Conservation (phyloP, 164 flowering plant genomes). For the Nymphaea thermarum region DNA sequence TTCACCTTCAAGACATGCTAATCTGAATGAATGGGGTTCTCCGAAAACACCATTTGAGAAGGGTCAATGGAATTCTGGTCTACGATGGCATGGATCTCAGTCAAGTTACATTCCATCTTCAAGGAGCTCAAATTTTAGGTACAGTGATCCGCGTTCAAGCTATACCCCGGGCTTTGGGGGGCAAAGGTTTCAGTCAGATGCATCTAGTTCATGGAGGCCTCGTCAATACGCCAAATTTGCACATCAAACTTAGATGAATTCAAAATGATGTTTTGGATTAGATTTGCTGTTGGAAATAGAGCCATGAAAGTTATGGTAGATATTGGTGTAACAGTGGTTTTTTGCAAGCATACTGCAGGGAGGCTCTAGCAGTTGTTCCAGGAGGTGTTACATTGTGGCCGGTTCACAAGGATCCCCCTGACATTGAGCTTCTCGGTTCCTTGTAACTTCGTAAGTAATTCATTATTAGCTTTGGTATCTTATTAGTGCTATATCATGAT, state of each 20-base stretch:
- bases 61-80: neutral
- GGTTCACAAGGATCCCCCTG: too few relatives aligned
- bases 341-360: neutral
- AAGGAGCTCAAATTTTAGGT: conserved; percentile 2
- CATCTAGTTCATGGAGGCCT: neutral
- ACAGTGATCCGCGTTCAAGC: conserved; percentile 18
- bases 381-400: too few relatives aligned
- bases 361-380: neutral
- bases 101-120: neutral
- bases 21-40: conserved; percentile 23
- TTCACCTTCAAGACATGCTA: conserved; percentile 6
- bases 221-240: neutral
- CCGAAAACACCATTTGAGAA: conserved; percentile 30
- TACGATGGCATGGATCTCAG: too few relatives aligned
- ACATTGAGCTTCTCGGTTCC: too few relatives aligned
- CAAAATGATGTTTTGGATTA: neutral
- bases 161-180: neutral
- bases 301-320: neutral
- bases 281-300: neutral
- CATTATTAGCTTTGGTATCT: too few relatives aligned
- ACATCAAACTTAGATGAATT: neutral
- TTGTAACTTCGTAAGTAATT: too few relatives aligned
- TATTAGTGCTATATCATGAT: too few relatives aligned
- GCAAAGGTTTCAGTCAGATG: neutral
- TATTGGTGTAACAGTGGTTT: neutral